Evolutionary conservation across 345 rosid species (phyloP).

Genomic region (Populus tremula): DNA sequence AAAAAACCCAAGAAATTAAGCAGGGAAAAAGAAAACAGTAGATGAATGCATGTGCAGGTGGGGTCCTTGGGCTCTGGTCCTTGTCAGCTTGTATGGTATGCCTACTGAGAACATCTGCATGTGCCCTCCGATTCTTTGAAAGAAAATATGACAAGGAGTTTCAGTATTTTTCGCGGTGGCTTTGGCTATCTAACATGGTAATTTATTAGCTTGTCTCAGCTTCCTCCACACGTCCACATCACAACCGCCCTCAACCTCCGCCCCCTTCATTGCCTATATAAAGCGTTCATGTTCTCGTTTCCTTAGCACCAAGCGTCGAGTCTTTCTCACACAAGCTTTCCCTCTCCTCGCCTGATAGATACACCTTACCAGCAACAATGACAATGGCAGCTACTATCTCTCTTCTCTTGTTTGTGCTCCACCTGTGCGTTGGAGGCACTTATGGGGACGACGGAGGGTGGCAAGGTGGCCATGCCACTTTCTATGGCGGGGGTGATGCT

Average conservation of each 20-base stretch:
- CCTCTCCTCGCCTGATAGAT: neutral
- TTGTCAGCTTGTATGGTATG: conserved; percentile 1
- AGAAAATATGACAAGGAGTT: conserved; percentile 19
- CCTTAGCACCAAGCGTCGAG: neutral
- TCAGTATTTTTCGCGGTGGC: neutral
- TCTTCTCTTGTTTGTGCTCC: conserved; percentile 30
- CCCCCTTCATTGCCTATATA: conserved; percentile 13
- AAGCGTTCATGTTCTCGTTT: neutral
- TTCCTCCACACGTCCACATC: conserved; percentile 17
- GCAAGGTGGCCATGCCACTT: conserved; percentile 31
- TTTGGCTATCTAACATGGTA: conserved; percentile 5
- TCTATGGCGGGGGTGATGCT: conserved; percentile 31
- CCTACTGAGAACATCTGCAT: conserved; percentile 54
- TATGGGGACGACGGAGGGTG: conserved; percentile 65
- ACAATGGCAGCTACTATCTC: conserved; percentile 24
- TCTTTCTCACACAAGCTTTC: neutral
- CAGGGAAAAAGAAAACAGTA: neutral
- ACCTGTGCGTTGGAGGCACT: conserved; percentile 32
- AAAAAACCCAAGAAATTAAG: too few relatives aligned
- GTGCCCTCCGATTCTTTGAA: conserved; percentile 37
- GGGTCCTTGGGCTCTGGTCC: neutral
- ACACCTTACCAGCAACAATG: conserved; percentile 24
- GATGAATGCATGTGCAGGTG: conserved; percentile 16
- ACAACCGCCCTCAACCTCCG: neutral
- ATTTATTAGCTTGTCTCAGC: conserved; percentile 21